phyloP scores from a whole-genome alignment of 106 monocot species.

The Phalaenopsis aphrodite region DNA sequence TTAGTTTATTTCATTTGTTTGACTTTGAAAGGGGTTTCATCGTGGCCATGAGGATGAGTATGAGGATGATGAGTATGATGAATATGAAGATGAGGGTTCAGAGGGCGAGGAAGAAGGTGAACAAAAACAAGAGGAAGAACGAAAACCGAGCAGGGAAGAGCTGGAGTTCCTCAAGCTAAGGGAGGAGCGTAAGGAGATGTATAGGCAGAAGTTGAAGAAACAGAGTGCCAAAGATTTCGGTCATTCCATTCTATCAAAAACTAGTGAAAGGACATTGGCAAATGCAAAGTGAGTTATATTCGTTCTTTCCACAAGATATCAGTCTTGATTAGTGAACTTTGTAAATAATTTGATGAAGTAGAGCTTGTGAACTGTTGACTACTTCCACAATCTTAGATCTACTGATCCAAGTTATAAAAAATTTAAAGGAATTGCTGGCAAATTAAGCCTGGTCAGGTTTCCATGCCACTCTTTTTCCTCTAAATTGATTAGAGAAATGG shows the following conservation, averaged over 20 bases:
- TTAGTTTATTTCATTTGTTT: neutral
- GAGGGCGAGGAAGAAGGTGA: conserved; percentile 29
- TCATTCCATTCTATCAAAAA: conserved; percentile 1
- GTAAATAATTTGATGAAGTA: neutral
- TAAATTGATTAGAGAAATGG: too few relatives aligned
- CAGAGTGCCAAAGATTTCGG: conserved; percentile 2
- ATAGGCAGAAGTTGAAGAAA: conserved; percentile 11
- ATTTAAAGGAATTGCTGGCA: too few relatives aligned
- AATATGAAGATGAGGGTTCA: conserved; percentile 37
- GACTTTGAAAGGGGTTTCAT: conserved; percentile 13
- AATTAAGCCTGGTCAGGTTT: too few relatives aligned
- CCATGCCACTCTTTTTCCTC: too few relatives aligned
- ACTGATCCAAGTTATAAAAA: neutral
- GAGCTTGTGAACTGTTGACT: neutral
- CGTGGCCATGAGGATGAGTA: conserved; percentile 17
- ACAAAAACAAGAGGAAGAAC: conserved; percentile 6
- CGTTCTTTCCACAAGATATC: neutral
- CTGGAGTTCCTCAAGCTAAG: conserved; percentile 21
- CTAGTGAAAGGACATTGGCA: conserved; percentile 8
- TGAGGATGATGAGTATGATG: conserved; percentile 39
- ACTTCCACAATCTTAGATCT: neutral
- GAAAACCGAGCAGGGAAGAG: conserved; percentile 10
- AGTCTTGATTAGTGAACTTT: neutral
- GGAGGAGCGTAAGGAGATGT: conserved; percentile 20
- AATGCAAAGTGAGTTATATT: conserved; percentile 9